These are phyloP conservation scores for Candolleomyces efflorescens DNA, from an alignment of 768 basidiomycete genomes.

Conservation along the genomic window DNA sequence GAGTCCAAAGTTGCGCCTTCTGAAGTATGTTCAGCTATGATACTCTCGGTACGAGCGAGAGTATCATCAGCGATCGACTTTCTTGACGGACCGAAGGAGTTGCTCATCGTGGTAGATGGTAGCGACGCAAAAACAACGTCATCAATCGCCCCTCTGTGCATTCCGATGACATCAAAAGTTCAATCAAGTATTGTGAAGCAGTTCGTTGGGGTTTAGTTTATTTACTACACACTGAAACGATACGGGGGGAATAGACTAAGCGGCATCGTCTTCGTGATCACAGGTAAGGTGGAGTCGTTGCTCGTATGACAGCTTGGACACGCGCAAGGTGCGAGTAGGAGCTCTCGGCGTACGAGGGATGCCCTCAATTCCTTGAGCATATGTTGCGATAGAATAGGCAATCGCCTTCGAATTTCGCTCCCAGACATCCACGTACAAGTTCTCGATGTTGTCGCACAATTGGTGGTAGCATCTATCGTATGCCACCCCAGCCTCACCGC, in stretches of 20 bases:
- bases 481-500: slow-evolving; percentile 23
- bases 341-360: slow-evolving; percentile 13
- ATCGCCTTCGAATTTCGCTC: slow-evolving; percentile 20
- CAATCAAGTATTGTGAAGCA: too few relatives aligned
- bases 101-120: not conserved
- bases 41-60: slow-evolving; percentile 19
- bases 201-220: too few relatives aligned
- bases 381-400: slow-evolving; percentile 21
- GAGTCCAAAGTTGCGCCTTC: slow-evolving; percentile 29
- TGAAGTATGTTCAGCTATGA: slow-evolving; percentile 21
- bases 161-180: too few relatives aligned
- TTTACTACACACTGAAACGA: not conserved
- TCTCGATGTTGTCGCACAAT: slow-evolving; percentile 23
- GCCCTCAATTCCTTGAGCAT: slow-evolving; percentile 16
- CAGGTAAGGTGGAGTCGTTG: slow-evolving; percentile 3
- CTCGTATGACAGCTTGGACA: slow-evolving; percentile 4
- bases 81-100: not conserved
- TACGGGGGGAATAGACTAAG: not conserved
- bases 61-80: slow-evolving; percentile 22
- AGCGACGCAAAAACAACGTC: not conserved
- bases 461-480: slow-evolving; percentile 28
- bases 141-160: not conserved
- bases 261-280: slow-evolving; percentile 2
- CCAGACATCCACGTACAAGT: slow-evolving; percentile 20
- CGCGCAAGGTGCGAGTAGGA: not conserved